These are phyloP conservation scores for Candida nanaspora DNA, from an alignment of 805 yeast species.

Conservation along the genomic window DNA sequence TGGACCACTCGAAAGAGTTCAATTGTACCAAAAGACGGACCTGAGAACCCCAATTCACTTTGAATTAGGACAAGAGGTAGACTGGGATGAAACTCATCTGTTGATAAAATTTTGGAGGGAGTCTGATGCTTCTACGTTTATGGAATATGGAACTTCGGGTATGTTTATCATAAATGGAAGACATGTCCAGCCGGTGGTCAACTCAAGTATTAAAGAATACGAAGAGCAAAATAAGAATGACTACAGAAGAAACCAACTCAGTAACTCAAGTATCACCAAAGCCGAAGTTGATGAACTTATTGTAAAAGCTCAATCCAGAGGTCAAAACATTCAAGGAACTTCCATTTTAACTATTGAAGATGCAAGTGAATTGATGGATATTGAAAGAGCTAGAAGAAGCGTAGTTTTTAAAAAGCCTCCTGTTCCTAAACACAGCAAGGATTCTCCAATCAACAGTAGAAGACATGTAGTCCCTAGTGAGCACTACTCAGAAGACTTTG, in stretches of 20 bases:
- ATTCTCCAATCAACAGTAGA: constrained; percentile 13
- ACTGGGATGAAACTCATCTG: constrained; percentile 23
- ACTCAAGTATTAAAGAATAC: no score
- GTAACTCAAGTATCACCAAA: no score
- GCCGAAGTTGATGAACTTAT: constrained; percentile 2
- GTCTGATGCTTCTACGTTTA: constrained; percentile 48
- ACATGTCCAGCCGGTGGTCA: constrained; percentile 33
- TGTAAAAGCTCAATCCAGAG: neutral
- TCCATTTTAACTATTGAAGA: no score
- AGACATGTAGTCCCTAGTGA: no score
- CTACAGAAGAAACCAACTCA: no score
- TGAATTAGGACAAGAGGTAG: constrained; percentile 6
- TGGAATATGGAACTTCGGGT: constrained; percentile 42
- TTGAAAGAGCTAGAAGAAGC: constrained; percentile 47
- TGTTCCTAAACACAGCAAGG: constrained; percentile 10
- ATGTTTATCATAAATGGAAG: constrained; percentile 54
- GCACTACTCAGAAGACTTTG: constrained; percentile 38
- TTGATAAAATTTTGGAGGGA: constrained; percentile 47
- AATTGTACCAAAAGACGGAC: constrained; percentile 1
- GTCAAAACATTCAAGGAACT: no score
- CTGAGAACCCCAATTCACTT: neutral
- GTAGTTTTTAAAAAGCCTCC: constrained; percentile 39
- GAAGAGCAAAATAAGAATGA: constrained; percentile 3
- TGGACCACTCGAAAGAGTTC: constrained; percentile 58
- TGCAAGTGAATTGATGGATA: constrained; percentile 24